Base-by-base conservation (phyloP, 805 yeast genomes). In the Lipomyces starkeyi region DNA sequence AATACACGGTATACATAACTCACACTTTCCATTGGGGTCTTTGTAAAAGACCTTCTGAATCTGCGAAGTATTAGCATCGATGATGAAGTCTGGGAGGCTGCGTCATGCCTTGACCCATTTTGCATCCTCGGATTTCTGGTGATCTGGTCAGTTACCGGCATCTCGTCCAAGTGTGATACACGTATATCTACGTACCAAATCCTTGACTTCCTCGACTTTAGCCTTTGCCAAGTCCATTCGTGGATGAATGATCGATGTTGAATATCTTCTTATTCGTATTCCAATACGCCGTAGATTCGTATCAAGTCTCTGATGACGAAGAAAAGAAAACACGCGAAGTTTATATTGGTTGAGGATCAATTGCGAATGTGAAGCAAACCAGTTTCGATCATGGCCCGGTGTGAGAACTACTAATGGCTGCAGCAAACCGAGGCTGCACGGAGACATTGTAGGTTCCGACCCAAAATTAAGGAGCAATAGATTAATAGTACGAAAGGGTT, bases 21-120 rank as follows among this genome's bases (percentile, higher is more conserved):
- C 69, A 54, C 76, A 69, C 17, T 78, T 81, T 0, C 97, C 97
- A 32, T 81, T 80, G 5, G 97, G 94, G 72, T 90, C 96, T n/a
- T 74, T 68, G 77, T 91, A 92, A 58, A 86, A 84, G 71, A 91
- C 82, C 75, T 86, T 89, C 68, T 88, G 84, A 59, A 91, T 80
- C 75, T 67, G 65, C 5, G 25, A 27, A 53, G 78, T 76, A 20
- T 53, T 35, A 20, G 76, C 76, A 58, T 76, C 20, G 9, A 22
- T 53, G 20, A 53, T 1, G 17, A 11, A 11, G 29, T 53, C 9
- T 25, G 56, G 20, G n/a, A 25, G 22, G 27, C 25, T 14, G 14
- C 8, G 22, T 49, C 27, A 20, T 67, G 74, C 79, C 58, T 86
- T 85, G 61, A 89, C 85, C 91, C 93, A 90, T 73, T 83, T 84